Base-by-base conservation (phyloP, 306 rosid genomes). In the Lablab purpureus region DNA sequence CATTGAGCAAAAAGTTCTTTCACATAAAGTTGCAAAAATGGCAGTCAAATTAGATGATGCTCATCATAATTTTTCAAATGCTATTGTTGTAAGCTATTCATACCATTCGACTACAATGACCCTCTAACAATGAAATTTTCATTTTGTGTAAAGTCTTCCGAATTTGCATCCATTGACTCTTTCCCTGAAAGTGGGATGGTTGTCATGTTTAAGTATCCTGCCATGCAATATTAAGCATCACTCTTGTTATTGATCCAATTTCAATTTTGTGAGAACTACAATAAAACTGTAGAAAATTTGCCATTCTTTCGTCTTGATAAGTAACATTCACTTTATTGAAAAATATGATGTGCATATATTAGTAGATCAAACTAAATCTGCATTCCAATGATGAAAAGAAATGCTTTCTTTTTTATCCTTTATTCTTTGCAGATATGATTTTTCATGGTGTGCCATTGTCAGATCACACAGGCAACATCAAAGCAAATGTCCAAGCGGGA, bases 391-490 rank as follows among this genome's bases (percentile, higher is more conserved):
- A 40, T 73, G 58, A 77, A 67, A 81, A 58, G 66, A 23, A 32
- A 46, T 8, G 13, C 66, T 43, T 69, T 85, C 72, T 52, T 74
- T 74, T 63, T 40, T 71, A 70, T 74, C 83, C 80, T 79, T 79
- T 74, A 79, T 75, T 75, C 79, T 75, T 85, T 82, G 82, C 84
- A 82, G 86, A 79, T 75, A 75, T 85, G 84, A 85, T 79, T 82
- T 85, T 81, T 82, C 70, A 82, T 76, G 85, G 82, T 86, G 84
- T 84, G 82, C 84, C 86, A 73, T 85, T 65, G 78, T 85, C 87
- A 95, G 99, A 88, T 95, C 40, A 93, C 99, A 78, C 98, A 95
- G 86, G 99, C 98, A 85, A 95, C 99, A 80, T 92, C 99, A 69
- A 95, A 87, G 82, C 99, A 95, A 88, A 92, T 95, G 94, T 87